These are phyloP conservation scores for Incumbomyces lentus DNA, from an alignment of 2,329 filamentous ascomycete genomes.

Conservation along the genomic window DNA sequence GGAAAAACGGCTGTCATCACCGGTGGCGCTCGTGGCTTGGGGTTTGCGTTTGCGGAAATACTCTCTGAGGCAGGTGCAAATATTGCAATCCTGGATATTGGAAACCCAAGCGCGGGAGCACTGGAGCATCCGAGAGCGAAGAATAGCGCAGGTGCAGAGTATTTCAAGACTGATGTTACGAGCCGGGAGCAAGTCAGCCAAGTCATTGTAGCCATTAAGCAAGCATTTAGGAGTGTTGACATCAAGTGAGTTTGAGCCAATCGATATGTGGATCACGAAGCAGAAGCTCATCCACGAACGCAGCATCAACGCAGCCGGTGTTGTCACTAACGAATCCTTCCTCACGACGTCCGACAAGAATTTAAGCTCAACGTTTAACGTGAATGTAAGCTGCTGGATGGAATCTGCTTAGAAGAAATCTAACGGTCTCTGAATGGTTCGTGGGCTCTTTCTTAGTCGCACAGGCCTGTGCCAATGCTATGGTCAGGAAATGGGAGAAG, in stretches of 20 bases:
- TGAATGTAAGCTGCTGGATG: conserved; percentile 24
- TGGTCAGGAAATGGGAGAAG: conserved; percentile 14
- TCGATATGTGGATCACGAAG: too few species aligned
- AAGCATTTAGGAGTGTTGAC: conserved; percentile 9
- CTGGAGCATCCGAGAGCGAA: conserved; percentile 3
- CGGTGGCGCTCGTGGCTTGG: conserved; percentile 19
- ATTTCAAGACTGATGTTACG: conserved; percentile 10
- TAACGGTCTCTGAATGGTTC: too few species aligned
- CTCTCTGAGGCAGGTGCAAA: conserved; percentile 15
- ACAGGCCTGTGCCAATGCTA: conserved; percentile 22
- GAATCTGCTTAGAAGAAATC: too few species aligned
- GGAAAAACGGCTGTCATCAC: conserved; percentile 20
- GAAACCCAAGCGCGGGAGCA: conserved; percentile 4
- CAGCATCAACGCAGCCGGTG: conserved; percentile 23
- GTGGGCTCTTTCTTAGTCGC: conserved; percentile 22
- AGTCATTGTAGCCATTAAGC: conserved; percentile 3
- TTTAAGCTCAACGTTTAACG: conserved; percentile 25
- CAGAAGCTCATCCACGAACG: too few species aligned
- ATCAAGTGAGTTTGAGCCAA: too few species aligned
- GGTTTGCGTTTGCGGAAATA: conserved; percentile 19
- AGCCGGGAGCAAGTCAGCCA: background rate
- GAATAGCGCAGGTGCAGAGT: conserved; percentile 5
- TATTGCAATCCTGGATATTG: conserved; percentile 14
- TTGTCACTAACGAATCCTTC: conserved; percentile 22
- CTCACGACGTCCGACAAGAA: conserved; percentile 20